Conservation (phyloP, 129 eudicot species). For the Lonicera japonica region DNA sequence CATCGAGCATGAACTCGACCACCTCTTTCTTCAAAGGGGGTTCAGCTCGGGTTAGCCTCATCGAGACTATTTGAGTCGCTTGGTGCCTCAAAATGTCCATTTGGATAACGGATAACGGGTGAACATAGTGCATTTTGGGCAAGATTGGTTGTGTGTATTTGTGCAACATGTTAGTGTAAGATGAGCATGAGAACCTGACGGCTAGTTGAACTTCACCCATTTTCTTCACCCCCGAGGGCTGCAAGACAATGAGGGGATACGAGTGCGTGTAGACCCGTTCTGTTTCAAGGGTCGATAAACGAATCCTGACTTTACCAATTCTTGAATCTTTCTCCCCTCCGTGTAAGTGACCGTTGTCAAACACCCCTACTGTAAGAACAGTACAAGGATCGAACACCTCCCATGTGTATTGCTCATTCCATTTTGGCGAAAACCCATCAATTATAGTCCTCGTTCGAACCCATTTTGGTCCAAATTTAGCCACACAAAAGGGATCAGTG, state of each 20-base stretch:
- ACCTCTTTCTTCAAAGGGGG: conserved; percentile 78
- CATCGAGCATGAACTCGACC: conserved; percentile 75
- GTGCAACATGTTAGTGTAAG: conserved; percentile 70
- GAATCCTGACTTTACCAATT: conserved; percentile 80
- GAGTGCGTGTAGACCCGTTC: conserved; percentile 91
- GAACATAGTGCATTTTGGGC: conserved; percentile 93
- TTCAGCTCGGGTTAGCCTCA: conserved; percentile 68
- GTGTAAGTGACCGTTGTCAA: conserved; percentile 60
- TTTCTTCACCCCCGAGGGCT: conserved; percentile 78
- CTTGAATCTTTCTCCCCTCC: conserved; percentile 50
- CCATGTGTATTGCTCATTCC: conserved; percentile 99
- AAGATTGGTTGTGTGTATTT: conserved; percentile 71
- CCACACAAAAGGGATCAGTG: conserved; percentile 87
- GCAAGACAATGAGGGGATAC: conserved; percentile 72
- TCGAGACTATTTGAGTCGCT: conserved; percentile 55
- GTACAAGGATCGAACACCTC: conserved; percentile 89
- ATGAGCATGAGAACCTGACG: conserved; percentile 77
- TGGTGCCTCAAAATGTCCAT: conserved; percentile 53
- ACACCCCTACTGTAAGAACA: conserved; percentile 69
- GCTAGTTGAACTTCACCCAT: conserved; percentile 90
- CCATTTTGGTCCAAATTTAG: conserved; percentile 84
- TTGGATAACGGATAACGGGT: conserved; percentile 65
- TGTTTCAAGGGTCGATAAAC: conserved; percentile 74
- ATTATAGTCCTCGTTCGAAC: conserved; percentile 78
- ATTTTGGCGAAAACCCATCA: conserved; percentile 54